A percentile compares a stretch with the other conserved stretches of the same genome.
These are phyloP conservation scores for Capsicum baccatum DNA, from an alignment of 257 asterid genomes.

Conservation along the genomic window DNA sequence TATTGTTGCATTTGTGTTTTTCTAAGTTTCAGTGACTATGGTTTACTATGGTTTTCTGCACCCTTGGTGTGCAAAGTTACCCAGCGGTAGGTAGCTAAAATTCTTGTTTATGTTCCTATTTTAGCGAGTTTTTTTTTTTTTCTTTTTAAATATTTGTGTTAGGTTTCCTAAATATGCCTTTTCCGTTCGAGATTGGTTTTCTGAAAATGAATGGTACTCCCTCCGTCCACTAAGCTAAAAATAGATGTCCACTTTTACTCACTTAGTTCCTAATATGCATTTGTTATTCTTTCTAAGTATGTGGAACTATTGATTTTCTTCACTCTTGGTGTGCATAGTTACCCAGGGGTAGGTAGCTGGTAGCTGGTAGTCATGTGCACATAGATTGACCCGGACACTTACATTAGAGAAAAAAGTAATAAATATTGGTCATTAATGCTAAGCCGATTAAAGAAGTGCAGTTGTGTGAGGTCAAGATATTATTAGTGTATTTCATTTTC, in stretches of 20 bases:
- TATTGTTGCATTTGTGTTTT: neutral
- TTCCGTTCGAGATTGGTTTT: too few species aligned
- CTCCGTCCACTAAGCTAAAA: too few species aligned
- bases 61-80: conserved; percentile 5
- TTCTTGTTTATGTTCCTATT: too few species aligned
- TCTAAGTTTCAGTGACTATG: neutral
- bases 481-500: neutral
- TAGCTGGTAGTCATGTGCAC: neutral
- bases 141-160: too few species aligned
- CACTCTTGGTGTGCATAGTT: too few species aligned
- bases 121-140: too few species aligned
- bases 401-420: neutral
- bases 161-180: too few species aligned
- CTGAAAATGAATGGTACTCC: too few species aligned
- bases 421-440: neutral
- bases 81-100: neutral
- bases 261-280: too few species aligned
- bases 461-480: neutral
- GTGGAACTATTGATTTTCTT: too few species aligned
- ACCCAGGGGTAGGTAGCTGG: neutral
- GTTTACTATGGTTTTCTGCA: neutral
- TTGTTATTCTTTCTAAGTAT: too few species aligned
- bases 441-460: neutral
- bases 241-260: too few species aligned
- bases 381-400: neutral